A percentile compares a stretch with the other conserved stretches of the same genome.
These are phyloP conservation scores for Austropuccinia psidii DNA, from an alignment of 1,284 basidiomycete species.

Conservation along the genomic window DNA sequence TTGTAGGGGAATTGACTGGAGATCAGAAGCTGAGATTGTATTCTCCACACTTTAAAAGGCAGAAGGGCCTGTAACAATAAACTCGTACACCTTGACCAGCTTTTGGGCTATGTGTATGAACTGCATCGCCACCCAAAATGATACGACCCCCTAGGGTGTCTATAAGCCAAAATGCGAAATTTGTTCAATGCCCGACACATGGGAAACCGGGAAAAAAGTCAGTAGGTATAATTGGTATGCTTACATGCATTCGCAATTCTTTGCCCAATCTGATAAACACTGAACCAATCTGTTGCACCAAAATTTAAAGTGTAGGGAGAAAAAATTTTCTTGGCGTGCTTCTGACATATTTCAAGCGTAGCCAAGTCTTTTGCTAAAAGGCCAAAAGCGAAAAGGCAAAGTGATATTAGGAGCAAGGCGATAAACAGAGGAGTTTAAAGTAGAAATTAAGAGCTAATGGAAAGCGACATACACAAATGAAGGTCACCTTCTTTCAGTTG, in stretches of 20 bases:
- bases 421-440: neutral
- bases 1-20: constrained; percentile 13
- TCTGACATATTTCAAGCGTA: constrained; percentile 47
- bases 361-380: constrained; percentile 43
- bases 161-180: too few relatives aligned
- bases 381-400: neutral
- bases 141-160: constrained; percentile 45
- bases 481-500: constrained; percentile 42
- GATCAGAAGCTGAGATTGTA: neutral
- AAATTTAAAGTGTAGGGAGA: constrained; percentile 49
- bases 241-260: constrained; percentile 38
- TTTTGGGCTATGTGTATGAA: constrained; percentile 50
- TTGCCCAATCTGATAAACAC: constrained; percentile 47
- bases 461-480: constrained; percentile 11
- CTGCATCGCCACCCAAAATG: constrained; percentile 49
- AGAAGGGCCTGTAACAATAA: neutral
- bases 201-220: too few relatives aligned
- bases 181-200: too few relatives aligned
- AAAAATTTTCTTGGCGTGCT: constrained; percentile 49
- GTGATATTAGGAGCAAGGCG: neutral
- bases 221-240: too few relatives aligned
- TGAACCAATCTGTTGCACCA: constrained; percentile 49
- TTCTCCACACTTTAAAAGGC: neutral
- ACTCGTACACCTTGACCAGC: constrained; percentile 44
- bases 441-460: neutral